Base-by-base conservation (phyloP, 768 basidiomycete genomes). In the Lactarius pseudohatsudake region DNA sequence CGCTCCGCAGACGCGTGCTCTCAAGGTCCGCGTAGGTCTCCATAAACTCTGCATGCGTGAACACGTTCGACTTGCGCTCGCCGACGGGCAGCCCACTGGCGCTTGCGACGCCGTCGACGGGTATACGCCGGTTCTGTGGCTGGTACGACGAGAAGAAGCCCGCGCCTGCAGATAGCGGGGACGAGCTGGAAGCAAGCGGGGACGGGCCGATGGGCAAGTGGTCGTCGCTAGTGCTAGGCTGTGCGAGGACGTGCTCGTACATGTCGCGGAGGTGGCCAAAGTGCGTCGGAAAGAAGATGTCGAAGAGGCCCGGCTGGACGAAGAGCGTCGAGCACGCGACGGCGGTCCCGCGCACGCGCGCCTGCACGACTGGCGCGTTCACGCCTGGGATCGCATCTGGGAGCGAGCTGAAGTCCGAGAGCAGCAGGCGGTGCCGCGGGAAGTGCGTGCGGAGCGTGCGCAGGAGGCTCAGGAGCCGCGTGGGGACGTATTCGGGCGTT, bases 221-320 rank as follows among this genome's bases (percentile, higher is more conserved):
- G 38, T 79, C 79, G 45, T 71, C 69, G 18, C 68, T 59, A 13
- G 71, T 65, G 4, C 64, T 47, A 28, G 88, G 86, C 72, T 85
- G 84, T 43, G 87, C 84, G 66, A 98, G 85, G 63, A 89, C 83
- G 70, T 86, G 81, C 73, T 95, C 91, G 77, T 98, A 98, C 86
- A 96, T 92, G 74, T 96, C 93, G 57, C 91, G 81, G 62, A 98
- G 81, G 26, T 82, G 83, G 61, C 84, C 85, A 70, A 98, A 98
- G 74, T 92, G 81, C 15, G 96, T 98, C 11, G 97, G 97, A 80
- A 99, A 99, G 80, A 99, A 93, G 67, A 98, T 98, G 76, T 99
- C 97, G 76, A 99, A 99, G 79, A 88, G 96, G 9, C 97, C 97
- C 73, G 91, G 96, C 72, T 88, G 88, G 65, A 99, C 97, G 72